These are phyloP conservation scores for Termitomyces sp. DNA, from an alignment of 768 basidiomycete species.

Conservation along the genomic window DNA sequence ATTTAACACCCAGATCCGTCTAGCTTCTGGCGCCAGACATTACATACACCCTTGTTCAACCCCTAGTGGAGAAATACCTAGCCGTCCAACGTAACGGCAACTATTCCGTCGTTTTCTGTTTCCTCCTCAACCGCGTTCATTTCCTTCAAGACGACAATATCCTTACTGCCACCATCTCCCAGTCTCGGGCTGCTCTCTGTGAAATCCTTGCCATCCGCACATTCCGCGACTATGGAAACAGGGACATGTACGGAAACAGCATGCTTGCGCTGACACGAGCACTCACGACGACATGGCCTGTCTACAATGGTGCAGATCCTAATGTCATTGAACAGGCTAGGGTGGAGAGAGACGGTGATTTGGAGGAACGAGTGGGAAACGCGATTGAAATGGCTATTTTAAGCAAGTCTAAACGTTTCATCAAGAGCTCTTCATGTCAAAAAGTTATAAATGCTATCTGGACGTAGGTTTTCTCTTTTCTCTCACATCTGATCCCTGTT, in stretches of 20 bases:
- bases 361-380: constrained; percentile 81
- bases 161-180: constrained; percentile 61
- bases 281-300: constrained; percentile 74
- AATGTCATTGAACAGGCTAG: constrained; percentile 51
- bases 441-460: constrained; percentile 84
- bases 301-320: constrained; percentile 70
- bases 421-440: constrained; percentile 84
- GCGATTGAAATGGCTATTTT: constrained; percentile 92
- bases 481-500: background rate
- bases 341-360: constrained; percentile 61
- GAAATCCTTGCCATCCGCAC: constrained; percentile 84
- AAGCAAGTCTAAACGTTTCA: constrained; percentile 81
- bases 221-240: constrained; percentile 66
- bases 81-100: constrained; percentile 69
- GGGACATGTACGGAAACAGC: constrained; percentile 48
- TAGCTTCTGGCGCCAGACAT: constrained; percentile 83
- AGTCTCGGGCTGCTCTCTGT: constrained; percentile 76
- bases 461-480: constrained; percentile 41
- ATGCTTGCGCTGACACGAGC: constrained; percentile 64
- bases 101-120: constrained; percentile 80
- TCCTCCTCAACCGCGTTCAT: constrained; percentile 82
- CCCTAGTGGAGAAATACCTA: constrained; percentile 82
- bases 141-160: constrained; percentile 77
- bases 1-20: background rate
- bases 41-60: constrained; percentile 85